phyloP scores from a whole-genome alignment of 139 green algal genomes.

The Coelastrella sp. region DNA sequence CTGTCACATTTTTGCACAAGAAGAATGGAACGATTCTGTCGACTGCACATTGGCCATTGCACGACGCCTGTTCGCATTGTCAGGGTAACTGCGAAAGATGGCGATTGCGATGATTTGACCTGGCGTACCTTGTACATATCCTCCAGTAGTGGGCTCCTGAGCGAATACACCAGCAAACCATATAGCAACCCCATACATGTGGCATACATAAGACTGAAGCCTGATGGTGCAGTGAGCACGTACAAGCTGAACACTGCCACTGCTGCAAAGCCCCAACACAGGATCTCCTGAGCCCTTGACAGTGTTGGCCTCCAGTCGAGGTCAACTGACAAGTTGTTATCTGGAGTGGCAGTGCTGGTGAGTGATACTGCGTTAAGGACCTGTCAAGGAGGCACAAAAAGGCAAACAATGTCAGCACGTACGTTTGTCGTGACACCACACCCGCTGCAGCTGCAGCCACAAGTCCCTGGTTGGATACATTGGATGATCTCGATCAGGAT shows the following conservation, averaged over 20 bases:
- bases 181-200: slow-evolving; percentile 52
- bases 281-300: slow-evolving; percentile 30
- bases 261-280: slow-evolving; percentile 41
- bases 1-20: no score
- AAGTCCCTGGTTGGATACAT: no score
- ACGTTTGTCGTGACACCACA: no score
- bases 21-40: no score
- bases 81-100: no score
- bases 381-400: no score
- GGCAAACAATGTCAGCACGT: no score
- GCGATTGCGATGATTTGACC: no score
- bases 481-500: no score
- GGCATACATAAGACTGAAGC: slow-evolving; percentile 49
- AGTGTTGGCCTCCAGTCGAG: slow-evolving; percentile 42
- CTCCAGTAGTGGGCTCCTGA: slow-evolving; percentile 57
- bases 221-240: slow-evolving; percentile 44
- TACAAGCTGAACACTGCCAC: slow-evolving; percentile 53
- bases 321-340: slow-evolving; percentile 31
- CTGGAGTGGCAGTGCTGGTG: neutral
- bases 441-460: no score
- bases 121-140: slow-evolving; percentile 54
- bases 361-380: slow-evolving; percentile 4
- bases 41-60: no score
- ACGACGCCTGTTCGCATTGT: no score
- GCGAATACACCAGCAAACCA: slow-evolving; percentile 33